Conservation (phyloP, 345 rosid genomes). For the Erysimum cheiranthoides region DNA sequence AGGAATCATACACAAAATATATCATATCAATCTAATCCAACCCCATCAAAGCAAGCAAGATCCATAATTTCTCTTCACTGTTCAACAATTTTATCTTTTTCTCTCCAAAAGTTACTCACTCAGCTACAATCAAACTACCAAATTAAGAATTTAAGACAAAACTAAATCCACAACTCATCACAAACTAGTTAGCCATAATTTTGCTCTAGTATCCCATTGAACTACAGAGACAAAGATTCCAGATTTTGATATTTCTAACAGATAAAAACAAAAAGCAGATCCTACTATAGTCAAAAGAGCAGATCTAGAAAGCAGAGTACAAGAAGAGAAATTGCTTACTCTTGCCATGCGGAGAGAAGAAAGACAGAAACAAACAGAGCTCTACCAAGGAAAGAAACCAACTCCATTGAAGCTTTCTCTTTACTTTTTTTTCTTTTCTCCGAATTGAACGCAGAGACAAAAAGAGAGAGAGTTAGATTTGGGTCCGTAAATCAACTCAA, state of each 20-base stretch:
- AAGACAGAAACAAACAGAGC: conserved; percentile 74
- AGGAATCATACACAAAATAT: not conserved
- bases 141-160: not conserved
- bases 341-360: conserved; percentile 77
- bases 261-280: conserved; percentile 14
- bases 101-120: not conserved
- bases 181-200: conserved; percentile 2
- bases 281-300: conserved; percentile 7
- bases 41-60: conserved; percentile 21
- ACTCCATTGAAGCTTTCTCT: conserved; percentile 42
- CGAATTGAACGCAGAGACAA: conserved; percentile 6
- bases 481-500: conserved; percentile 28
- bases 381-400: conserved; percentile 63
- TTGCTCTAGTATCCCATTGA: not conserved
- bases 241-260: conserved; percentile 17
- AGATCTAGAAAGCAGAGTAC: conserved; percentile 37
- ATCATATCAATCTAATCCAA: conserved; percentile 14
- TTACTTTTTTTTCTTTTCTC: not conserved
- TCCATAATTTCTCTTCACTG: conserved; percentile 4
- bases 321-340: conserved; percentile 48
- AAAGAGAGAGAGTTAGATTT: conserved; percentile 30
- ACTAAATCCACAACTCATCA: conserved; percentile 12
- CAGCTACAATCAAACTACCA: not conserved
- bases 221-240: not conserved
- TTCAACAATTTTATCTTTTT: not conserved